Evolutionary conservation across 495 filamentous ascomycete genomes (phyloP), one percentile per base, ranked within the genome.

Genomic region (Pyronema domesticum): DNA sequence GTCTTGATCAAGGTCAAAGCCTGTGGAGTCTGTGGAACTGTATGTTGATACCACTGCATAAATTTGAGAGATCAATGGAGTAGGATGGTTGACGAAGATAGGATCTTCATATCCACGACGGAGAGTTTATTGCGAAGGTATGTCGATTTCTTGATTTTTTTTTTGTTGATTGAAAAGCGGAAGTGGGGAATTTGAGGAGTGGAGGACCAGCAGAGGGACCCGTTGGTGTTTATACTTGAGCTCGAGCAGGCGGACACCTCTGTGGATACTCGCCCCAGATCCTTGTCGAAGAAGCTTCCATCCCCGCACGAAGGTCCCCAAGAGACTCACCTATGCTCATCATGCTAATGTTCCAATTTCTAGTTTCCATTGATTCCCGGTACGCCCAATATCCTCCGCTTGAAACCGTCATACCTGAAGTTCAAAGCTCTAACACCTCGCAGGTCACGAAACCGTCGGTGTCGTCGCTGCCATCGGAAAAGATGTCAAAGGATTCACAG

Each of bases 11-110:
- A 77, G 66, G 73, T 76, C 56, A 81, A 82, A 68, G 80, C 80
- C 15, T 82, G 77, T 55, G 80, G 80, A 72, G 77, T 83, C 55
- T 83, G 80, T 53, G 80, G 80, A 55, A 82, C 80, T 50, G 80
- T 78, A 30, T 46, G 61, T 57, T 48, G 37, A 55, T 44, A 8
- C 39, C 23, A 11, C 14, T 8, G 10, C 3, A 47, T 43, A 19
- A 23, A 46, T 51, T 51, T 30, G 23, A 30, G 23, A 30, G 23
- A 30, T 5, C 2, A 30, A 5, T 30, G 23, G 23, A 30, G 23
- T 30, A 30, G 23, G 23, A 30, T 30, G 23, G 23, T 30, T 30
- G 23, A 30, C 23, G 23, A 30, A 30, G 23, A 42, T 54, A 65
- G 62, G 63, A 65, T 53, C 48, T 65, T 59, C 80, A 82, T 63